Conservation (phyloP, 2,329 filamentous ascomycete genomes). For the Aspergillus proliferans region DNA sequence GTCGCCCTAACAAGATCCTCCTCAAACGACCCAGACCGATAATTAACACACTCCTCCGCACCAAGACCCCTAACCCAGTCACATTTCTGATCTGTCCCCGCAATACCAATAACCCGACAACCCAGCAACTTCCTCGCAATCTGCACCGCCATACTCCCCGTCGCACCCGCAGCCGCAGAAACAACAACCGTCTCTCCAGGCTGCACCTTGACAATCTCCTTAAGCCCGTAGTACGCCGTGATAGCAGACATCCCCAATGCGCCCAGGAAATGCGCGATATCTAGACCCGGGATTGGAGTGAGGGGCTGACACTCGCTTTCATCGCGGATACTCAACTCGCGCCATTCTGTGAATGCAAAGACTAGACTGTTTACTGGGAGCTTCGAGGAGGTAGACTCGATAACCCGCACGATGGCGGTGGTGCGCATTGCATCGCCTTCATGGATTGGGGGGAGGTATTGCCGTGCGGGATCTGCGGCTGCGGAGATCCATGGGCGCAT, state of each 20-base stretch:
- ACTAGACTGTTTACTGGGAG: slow-evolving; percentile 32
- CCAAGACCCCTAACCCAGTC: slow-evolving; percentile 48
- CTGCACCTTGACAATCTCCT: slow-evolving; percentile 33
- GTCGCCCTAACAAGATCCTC: slow-evolving; percentile 44
- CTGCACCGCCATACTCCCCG: slow-evolving; percentile 46
- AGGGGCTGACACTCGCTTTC: slow-evolving; percentile 25
- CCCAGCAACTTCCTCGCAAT: slow-evolving; percentile 42
- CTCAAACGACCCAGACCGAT: slow-evolving; percentile 44
- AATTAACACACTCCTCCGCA: slow-evolving; percentile 51
- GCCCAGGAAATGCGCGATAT: slow-evolving; percentile 42
- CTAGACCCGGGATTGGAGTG: slow-evolving; percentile 27
- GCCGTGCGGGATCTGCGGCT: slow-evolving; percentile 34
- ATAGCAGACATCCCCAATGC: slow-evolving; percentile 28
- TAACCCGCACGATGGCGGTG: slow-evolving; percentile 30
- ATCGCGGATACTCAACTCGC: slow-evolving; percentile 37
- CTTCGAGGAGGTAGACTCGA: slow-evolving; percentile 27
- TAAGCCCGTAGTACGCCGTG: slow-evolving; percentile 45
- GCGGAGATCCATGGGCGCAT: slow-evolving; percentile 47
- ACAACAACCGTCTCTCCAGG: slow-evolving; percentile 41
- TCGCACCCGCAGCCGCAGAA: slow-evolving; percentile 45
- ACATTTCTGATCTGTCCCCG: slow-evolving; percentile 49
- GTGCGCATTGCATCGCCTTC: slow-evolving; percentile 36
- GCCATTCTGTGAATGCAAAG: slow-evolving; percentile 30
- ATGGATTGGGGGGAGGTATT: slow-evolving; percentile 43
- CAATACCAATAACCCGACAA: slow-evolving; percentile 45